Evolutionary conservation across 139 green algal genomes (phyloP).

Genomic region (Edaphochlamys debaryana): DNA sequence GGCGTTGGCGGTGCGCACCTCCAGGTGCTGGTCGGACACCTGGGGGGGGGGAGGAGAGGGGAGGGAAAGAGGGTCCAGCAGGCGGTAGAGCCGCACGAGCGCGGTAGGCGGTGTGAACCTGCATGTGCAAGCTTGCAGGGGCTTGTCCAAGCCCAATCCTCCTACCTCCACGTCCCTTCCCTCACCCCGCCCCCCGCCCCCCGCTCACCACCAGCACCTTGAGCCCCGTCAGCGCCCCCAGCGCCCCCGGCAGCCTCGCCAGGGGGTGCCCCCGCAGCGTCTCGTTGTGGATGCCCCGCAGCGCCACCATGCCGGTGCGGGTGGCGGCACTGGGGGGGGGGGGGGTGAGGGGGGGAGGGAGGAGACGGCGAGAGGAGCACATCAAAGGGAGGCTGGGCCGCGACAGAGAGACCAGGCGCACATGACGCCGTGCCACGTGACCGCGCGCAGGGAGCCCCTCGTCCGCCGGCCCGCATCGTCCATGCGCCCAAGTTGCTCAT

Average conservation of each 20-base stretch:
- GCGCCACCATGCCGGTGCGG: constrained; percentile 12
- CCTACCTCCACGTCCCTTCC: background rate
- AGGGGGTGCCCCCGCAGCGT: constrained; percentile 18
- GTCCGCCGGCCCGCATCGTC: background rate
- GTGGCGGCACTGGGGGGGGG: constrained; percentile 12
- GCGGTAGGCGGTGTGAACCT: too few species aligned
- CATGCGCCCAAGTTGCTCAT: too few species aligned
- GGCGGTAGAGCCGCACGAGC: too few species aligned
- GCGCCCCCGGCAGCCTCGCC: background rate
- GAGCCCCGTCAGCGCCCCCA: constrained; percentile 6
- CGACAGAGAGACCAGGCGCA: too few species aligned
- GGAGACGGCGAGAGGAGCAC: background rate
- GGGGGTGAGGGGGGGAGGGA: background rate
- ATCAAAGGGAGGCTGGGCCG: background rate
- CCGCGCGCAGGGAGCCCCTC: too few species aligned
- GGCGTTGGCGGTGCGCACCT: constrained; percentile 23
- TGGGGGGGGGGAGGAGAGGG: background rate
- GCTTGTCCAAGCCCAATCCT: too few species aligned
- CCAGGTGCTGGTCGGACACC: constrained; percentile 15
- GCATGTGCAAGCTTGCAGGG: too few species aligned
- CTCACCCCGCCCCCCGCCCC: background rate
- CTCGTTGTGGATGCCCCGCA: constrained; percentile 37
- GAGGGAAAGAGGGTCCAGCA: too few species aligned
- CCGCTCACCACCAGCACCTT: background rate
- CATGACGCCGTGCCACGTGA: too few species aligned